Conservation (phyloP, 768 basidiomycete genomes). For the Polyporus arcularius region DNA sequence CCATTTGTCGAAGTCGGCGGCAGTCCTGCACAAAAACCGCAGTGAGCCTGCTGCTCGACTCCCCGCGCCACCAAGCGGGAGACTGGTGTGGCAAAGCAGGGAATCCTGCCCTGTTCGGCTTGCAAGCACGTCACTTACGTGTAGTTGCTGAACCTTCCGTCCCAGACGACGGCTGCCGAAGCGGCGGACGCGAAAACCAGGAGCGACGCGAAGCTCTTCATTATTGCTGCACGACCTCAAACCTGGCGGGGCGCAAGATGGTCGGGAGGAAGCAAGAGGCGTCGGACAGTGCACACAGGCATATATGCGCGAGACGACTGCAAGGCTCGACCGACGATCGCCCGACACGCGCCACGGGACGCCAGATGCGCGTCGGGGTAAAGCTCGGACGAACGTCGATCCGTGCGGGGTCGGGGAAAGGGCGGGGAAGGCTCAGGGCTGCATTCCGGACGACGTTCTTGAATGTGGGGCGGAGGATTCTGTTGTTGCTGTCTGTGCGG, state of each 20-base stretch:
- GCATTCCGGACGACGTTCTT: constrained; percentile 5
- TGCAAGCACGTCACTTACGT: constrained; percentile 11
- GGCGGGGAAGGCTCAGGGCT: not conserved
- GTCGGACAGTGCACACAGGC: constrained; percentile 7
- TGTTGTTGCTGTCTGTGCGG: not conserved
- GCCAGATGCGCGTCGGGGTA: constrained; percentile 14
- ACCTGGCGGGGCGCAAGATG: not conserved
- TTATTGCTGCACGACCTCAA: constrained; percentile 10
- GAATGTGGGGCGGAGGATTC: constrained; percentile 1
- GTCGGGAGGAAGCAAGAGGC: not conserved
- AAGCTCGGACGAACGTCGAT: constrained; percentile 23
- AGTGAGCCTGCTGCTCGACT: not conserved
- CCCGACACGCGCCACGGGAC: constrained; percentile 13
- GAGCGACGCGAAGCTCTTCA: constrained; percentile 19
- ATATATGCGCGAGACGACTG: not conserved
- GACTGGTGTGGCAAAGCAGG: not conserved
- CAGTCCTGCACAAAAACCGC: constrained; percentile 12
- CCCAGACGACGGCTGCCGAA: constrained; percentile 33
- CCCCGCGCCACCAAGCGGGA: not conserved
- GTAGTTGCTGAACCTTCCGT: constrained; percentile 30
- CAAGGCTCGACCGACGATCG: constrained; percentile 13
- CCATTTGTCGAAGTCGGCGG: constrained; percentile 29
- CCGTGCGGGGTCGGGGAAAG: constrained; percentile 10
- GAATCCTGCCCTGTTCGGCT: too few relatives aligned
- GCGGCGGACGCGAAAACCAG: constrained; percentile 19